Conservation (phyloP, 345 rosid genomes). For the Angophora floribunda region DNA sequence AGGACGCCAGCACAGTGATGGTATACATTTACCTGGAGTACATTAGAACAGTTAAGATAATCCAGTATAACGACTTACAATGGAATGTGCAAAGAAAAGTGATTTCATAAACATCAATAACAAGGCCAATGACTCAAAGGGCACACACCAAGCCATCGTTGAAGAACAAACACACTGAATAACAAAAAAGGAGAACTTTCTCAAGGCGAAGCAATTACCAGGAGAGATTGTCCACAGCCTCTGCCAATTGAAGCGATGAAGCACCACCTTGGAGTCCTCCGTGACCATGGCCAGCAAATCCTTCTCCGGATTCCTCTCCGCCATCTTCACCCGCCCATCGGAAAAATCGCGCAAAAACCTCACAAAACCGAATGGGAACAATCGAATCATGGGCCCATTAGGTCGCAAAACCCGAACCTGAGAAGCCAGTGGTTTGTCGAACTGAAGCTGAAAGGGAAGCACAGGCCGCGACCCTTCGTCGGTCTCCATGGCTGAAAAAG, state of each 20-base stretch:
- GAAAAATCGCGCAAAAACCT: background rate
- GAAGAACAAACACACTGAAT: too few species aligned
- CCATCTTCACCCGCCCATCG: constrained; percentile 46
- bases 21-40: too few species aligned
- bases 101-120: too few species aligned
- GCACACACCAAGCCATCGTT: too few species aligned
- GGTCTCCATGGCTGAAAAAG: background rate
- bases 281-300: constrained; percentile 90
- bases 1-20: too few species aligned
- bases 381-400: background rate
- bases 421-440: background rate
- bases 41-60: too few species aligned
- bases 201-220: constrained; percentile 18
- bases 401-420: background rate
- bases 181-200: too few species aligned
- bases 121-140: too few species aligned
- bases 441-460: background rate
- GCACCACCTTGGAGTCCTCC: constrained; percentile 68
- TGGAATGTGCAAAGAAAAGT: too few species aligned
- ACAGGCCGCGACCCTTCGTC: background rate
- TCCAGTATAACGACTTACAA: too few species aligned
- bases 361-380: background rate
- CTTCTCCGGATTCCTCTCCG: constrained; percentile 95
- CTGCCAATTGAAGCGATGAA: constrained; percentile 95
- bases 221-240: constrained; percentile 77